Base-by-base conservation (phyloP, 106 monocot species). In the Allium sativum region DNA sequence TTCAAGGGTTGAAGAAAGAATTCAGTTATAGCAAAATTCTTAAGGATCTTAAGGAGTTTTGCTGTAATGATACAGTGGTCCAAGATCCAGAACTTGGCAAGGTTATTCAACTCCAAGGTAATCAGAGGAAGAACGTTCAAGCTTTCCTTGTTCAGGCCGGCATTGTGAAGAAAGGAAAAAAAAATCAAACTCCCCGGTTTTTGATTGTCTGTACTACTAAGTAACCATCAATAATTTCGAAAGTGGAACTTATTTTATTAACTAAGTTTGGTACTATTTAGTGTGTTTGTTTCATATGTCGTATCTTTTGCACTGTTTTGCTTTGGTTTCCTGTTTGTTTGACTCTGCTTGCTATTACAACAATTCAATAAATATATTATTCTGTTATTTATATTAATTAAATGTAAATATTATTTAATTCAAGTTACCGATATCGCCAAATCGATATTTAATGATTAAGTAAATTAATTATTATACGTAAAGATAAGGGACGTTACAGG, bases 91-190 rank as follows among this genome's bases (percentile, higher is more conserved):
- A 69, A 31, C 17, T 69, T 17, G 69, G 69, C 17, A 58, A 69
- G 69, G 68, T 68, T 22, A 68, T 68, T 68, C 68, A 68, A 48
- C 58, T 68, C 4, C 68, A 68, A 21, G 68, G 68, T 42, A 71
- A 77, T 63, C 76, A 77, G 45, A 58, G 76, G 44, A 78, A 77
- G 77, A 78, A 78, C 12, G 78, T 78, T 22, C 56, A 72, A 18
- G 59, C 55, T 42, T 78, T 78, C 20, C 72, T 78, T 44, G 51
- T 72, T 52, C 71, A 77, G 73, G 73, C 73, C 44, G 66, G 73
- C 65, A 73, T 73, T 43, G 73, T 73, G 65, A 73, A 73, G 59
- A 73, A 73, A 21, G 73, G n/a, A n/a, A n/a, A n/a, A 73, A 20
- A 64, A 66, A 10, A 73, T 73, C 73, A 73, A 73, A 57, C 65